A percentile compares a stretch with the other conserved stretches of the same genome.
Conservation (phyloP, 305 asterid species). For the Plantago lanceolata region DNA sequence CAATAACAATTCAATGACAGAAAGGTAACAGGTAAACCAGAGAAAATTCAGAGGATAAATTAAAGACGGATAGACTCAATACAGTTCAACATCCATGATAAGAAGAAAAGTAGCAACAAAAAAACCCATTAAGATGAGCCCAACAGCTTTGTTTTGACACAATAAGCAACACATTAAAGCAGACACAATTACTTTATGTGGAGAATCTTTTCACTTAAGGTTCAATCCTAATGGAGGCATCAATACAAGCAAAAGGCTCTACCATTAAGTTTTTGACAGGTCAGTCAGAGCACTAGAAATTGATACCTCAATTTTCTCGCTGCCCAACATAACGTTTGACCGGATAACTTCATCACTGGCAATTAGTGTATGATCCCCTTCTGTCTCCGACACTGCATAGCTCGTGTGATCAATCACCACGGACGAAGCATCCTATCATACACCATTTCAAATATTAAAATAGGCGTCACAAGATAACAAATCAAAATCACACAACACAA, state of each 20-base stretch:
- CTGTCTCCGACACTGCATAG: slow-evolving; percentile 56
- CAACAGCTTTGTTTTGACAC: neutral
- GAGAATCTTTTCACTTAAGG: neutral
- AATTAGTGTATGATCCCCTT: slow-evolving; percentile 69
- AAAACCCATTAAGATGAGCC: neutral
- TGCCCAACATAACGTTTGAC: slow-evolving; percentile 73
- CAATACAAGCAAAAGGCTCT: too few relatives aligned
- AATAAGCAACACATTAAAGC: neutral
- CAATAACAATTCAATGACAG: neutral
- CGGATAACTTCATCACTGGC: slow-evolving; percentile 57
- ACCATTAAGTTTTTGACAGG: too few relatives aligned
- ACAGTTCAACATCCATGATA: neutral
- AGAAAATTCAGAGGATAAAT: slow-evolving; percentile 1
- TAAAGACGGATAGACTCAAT: neutral
- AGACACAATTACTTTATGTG: neutral
- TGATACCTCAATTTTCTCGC: slow-evolving; percentile 55
- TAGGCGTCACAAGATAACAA: neutral
- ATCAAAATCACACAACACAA: neutral
- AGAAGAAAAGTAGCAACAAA: neutral
- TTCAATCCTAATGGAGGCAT: neutral
- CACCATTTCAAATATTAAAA: neutral
- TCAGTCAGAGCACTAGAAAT: neutral
- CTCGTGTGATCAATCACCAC: slow-evolving; percentile 72
- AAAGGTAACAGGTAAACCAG: slow-evolving; percentile 9
- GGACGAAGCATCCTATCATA: slow-evolving; percentile 61